Base-by-base conservation (phyloP, 805 yeast species). In the Lipomyces anomalus region DNA sequence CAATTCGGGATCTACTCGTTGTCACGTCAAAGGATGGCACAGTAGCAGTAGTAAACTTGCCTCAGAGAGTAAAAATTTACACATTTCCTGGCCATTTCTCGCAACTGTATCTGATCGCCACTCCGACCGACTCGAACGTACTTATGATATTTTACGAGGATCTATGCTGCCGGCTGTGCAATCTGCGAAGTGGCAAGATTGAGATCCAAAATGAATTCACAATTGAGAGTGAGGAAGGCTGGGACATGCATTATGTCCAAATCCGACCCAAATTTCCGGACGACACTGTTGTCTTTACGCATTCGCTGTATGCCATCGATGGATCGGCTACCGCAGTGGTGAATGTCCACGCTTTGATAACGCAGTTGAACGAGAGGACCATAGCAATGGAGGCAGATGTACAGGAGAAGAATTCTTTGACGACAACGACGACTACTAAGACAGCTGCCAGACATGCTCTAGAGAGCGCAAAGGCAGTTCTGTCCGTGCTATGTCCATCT, bases 21-120 rank as follows among this genome's bases (percentile, higher is more conserved):
- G 35, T 51, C 23, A 38, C 56, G 4, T 44, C 46, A 4, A 32
- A 47, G 11, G 57, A 53, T 29, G 55, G 55, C 13, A 45, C 52
- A 6, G 51, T 47, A 3, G 40, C 52, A 22, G 23, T 51, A 6
- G 44, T 51, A 20, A 30, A 53, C 29, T 18, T 40, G n/a, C 30
- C 21, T 18, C 32, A 39, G 11, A 35, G 36, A 9, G 30, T 23
- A 28, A 47, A 38, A 17, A 30, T 51, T 21, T 51, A 44, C 38
- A 51, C 57, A 3, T 35, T 53, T 30, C 57, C 57, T 2, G 57
- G 56, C 9, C 53, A 51, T 30, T 39, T 39, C 28, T 40, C 48
- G 4, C 53, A 33, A 22, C 40, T 51, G 11, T 23, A 35, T 9
- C 13, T 40, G 35, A 32, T 53, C 18, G 48, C 53, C 4, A 41